Base-by-base conservation (phyloP, 805 yeast genomes). In the Komagataella mondaviorum region DNA sequence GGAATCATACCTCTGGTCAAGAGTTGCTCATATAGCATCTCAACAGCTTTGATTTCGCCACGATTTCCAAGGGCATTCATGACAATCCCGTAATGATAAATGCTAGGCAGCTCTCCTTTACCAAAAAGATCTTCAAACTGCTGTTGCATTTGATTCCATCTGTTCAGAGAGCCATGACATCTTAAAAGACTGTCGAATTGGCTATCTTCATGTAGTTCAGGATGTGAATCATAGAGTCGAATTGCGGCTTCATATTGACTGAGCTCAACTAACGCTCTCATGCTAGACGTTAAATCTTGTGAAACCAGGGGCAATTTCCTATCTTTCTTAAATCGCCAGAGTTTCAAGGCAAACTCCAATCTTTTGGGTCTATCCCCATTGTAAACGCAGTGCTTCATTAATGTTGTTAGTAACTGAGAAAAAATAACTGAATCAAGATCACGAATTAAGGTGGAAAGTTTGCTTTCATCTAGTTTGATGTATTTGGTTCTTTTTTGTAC, bases 71-170 rank as follows among this genome's bases (percentile, higher is more conserved):
- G 65, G 0, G 85, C 79, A 51, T 69, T 64, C 76, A 85, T 80
- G 10, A 83, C 80, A 16, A 79, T 73, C 3, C 76, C 70, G 60
- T 84, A 85, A 56, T 84, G 87, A 5, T 48, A 47, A 17, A 51
- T 47, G 48, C 72, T 71, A 1, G 86, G 85, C 23, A 77, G 63
- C 46, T 75, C 67, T 1, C 78, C 81, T n/a, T 68, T 62, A 1
- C 77, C 80, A 57, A 77, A 77, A 61, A 76, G 68, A 20, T 68
- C 71, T 57, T 80, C 83, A 60, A 84, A 83, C 48, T 76, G 75
- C 10, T 63, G 56, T 60, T 80, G 83, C 53, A 85, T 64, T 6
- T 72, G 64, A 18, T 63, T 63, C 86, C 87, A 84, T 54, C 77
- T 71, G 44, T 69, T 64, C 18, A 66, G 58, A 45, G 64, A 59